phyloP scores from a whole-genome alignment of 1,284 basidiomycete genomes.

The Ustilago bromivora region DNA sequence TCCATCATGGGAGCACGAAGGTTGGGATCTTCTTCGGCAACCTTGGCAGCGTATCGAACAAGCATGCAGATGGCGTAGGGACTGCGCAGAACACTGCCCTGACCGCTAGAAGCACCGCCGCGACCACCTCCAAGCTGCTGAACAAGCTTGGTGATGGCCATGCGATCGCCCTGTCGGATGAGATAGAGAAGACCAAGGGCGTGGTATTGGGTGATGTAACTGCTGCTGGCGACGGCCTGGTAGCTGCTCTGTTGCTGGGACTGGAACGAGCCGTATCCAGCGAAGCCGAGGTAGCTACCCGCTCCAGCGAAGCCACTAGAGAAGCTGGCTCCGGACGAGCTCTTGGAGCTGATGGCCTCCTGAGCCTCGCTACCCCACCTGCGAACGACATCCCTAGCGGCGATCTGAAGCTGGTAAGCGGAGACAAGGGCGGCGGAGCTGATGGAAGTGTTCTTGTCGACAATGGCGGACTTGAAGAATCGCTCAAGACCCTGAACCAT shows the following conservation, averaged over 20 bases:
- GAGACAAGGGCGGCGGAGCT: conserved; percentile 96
- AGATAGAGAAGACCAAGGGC: conserved; percentile 93
- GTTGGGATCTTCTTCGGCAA: conserved; percentile 93
- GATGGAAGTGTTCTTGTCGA: conserved; percentile 95
- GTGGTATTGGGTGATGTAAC: conserved; percentile 96
- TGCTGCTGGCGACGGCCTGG: conserved; percentile 76
- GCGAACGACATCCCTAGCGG: conserved; percentile 84
- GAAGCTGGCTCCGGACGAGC: conserved; percentile 41
- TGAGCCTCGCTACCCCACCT: conserved; percentile 99
- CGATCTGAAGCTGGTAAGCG: conserved; percentile 94
- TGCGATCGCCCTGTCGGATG: conserved; percentile 95
- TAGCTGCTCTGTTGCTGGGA: conserved; percentile 75
- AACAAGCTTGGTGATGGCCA: conserved; percentile 99
- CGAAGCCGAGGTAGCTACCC: conserved; percentile 68
- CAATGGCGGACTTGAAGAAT: conserved; percentile 99
- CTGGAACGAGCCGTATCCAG: conserved; percentile 59
- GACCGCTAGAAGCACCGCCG: conserved; percentile 77
- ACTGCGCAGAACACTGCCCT: conserved; percentile 85
- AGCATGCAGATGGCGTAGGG: conserved; percentile 99
- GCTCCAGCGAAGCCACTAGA: conserved; percentile 72
- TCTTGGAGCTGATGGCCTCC: conserved; percentile 82
- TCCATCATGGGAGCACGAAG: conserved; percentile 79
- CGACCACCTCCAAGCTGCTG: conserved; percentile 76
- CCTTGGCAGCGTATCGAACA: conserved; percentile 95
- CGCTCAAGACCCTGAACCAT: conserved; percentile 99